Conservation (phyloP, 202 grass and related monocot genomes). For the Hordeum pubiflorum region DNA sequence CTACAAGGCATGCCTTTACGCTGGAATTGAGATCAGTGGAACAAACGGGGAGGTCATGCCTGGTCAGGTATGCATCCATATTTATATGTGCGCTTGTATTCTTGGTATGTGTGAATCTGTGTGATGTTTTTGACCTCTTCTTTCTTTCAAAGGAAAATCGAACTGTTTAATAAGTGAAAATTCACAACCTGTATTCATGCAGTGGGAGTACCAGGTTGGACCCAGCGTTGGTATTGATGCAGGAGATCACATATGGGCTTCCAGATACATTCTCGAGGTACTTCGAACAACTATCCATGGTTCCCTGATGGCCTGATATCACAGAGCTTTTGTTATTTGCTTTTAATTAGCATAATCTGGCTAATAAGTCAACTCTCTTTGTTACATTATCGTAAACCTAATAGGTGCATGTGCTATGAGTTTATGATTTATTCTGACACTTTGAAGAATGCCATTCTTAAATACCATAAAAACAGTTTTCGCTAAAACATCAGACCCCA, state of each 20-base stretch:
- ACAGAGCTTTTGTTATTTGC: not conserved
- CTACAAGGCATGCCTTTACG: slow-evolving; percentile 94
- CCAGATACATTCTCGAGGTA: slow-evolving; percentile 99
- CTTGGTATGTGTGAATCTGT: not conserved
- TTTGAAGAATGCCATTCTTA: not conserved
- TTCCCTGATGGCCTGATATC: not conserved
- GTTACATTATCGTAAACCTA: not conserved
- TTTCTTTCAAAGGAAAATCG: not conserved
- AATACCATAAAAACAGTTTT: not conserved
- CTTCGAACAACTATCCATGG: slow-evolving; percentile 7
- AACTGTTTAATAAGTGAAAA: slow-evolving; percentile 19
- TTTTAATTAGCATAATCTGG: not conserved
- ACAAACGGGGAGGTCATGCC: slow-evolving; percentile 99
- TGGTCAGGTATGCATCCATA: slow-evolving; percentile 54
- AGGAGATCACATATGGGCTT: slow-evolving; percentile 93
- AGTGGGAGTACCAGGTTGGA: slow-evolving; percentile 99
- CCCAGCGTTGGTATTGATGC: slow-evolving; percentile 97
- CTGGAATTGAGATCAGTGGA: slow-evolving; percentile 97
- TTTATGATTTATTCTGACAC: not conserved
- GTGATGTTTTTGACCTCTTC: not conserved
- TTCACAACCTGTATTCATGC: slow-evolving; percentile 40
- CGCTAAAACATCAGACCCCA: not conserved
- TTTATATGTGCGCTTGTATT: not conserved
- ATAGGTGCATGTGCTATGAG: not conserved
- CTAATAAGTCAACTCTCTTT: not conserved